Evolutionary conservation across 768 basidiomycete species (phyloP).

Genomic region (Russula earlei): DNA sequence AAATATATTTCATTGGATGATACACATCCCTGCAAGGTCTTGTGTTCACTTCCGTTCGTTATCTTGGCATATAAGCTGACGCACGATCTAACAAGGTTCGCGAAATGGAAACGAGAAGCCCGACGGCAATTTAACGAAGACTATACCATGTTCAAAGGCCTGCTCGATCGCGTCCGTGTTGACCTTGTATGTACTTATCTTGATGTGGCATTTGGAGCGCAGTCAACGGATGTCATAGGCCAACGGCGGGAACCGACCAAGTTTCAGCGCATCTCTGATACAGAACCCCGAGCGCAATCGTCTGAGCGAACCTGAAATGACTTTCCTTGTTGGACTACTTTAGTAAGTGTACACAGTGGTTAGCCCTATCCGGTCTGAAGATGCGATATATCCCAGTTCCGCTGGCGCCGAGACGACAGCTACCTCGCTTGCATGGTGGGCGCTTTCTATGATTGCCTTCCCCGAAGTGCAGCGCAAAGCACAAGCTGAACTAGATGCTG

Average conservation of each 20-base stretch:
- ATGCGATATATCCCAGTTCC: not conserved
- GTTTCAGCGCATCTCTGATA: constrained; percentile 2
- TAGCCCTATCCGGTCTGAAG: too few relatives aligned
- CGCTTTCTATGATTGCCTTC: constrained; percentile 15
- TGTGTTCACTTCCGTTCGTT: not conserved
- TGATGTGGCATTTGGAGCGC: not conserved
- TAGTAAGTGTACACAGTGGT: not conserved
- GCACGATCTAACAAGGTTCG: not conserved
- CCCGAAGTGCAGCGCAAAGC: constrained; percentile 10
- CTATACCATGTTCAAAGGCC: not conserved
- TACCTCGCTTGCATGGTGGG: not conserved
- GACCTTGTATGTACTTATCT: not conserved
- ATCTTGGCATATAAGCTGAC: not conserved
- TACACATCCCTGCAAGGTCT: constrained; percentile 5
- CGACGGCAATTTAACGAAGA: not conserved
- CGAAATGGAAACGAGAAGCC: constrained; percentile 3
- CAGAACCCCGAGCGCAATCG: not conserved
- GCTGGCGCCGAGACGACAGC: constrained; percentile 10
- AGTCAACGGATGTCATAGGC: not conserved
- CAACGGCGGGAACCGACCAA: not conserved
- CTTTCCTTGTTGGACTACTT: not conserved
- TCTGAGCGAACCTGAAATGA: not conserved
- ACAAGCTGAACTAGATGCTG: constrained; percentile 17
- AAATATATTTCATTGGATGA: constrained; percentile 9
- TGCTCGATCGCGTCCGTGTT: not conserved